Base-by-base conservation (phyloP, 1,284 basidiomycete species). In the Takashimella tepidaria region DNA sequence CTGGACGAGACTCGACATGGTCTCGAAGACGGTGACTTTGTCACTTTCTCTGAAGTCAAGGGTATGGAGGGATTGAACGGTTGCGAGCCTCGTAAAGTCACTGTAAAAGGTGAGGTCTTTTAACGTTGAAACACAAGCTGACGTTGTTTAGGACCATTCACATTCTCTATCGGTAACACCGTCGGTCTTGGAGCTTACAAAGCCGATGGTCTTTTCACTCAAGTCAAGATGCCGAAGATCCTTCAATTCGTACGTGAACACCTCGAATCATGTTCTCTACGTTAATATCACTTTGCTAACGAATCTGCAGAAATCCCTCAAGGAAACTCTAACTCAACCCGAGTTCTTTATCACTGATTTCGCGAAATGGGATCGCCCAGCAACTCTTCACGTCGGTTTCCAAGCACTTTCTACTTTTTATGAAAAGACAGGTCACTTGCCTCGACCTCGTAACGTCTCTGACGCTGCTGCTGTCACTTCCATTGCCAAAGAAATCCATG, bases 201-300 rank as follows among this genome's bases (percentile, higher is more conserved):
- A 68, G 77, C 84, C 26, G 96, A 93, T 26, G 96, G 96, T 48
- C 88, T 95, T 63, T 99, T 98, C 74, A 93, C 90, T 16, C 96
- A 99, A 77, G 92, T 98, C 68, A 99, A 98, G 80, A 93, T 96
- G 92, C 96, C 96, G 21, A 97, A 96, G 79, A 82, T 91, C 57
- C 80, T 98, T 52, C 83, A 90, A 73, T 97, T 96, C 67, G 92
- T 95, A 64, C 68, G 88, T 79, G 21, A 13, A 5, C 16, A 16
- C 8, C 20, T 26, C 43, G 8, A 48, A 41, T n/a, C n/a, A n/a
- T 41, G 41, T 25, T 26, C 16, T 12, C 21, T 16, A 37, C 16
- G 31, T 37, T 37, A 37, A 8, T 8, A 37, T 37, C 31, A 37
- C 31, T n/a, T n/a, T n/a, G 22, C 45, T 53, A 3, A 46, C 45